A percentile compares a stretch with the other conserved stretches of the same genome.
phyloP scores from a whole-genome alignment of 129 eudicot species.

The Centella asiatica region DNA sequence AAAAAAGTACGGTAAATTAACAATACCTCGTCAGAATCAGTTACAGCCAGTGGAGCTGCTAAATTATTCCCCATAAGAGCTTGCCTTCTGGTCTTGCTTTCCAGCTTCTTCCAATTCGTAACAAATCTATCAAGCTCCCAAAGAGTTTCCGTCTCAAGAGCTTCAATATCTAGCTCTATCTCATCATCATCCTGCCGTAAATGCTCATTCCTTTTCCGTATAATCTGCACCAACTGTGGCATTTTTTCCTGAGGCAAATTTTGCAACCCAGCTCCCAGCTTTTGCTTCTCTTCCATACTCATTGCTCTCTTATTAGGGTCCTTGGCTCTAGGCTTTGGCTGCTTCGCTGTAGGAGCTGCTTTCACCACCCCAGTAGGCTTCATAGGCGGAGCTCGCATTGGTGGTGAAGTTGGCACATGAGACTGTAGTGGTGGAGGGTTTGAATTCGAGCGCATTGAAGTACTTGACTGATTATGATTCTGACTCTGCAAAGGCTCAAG shows the following conservation, averaged over 20 bases:
- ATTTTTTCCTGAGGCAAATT: slow-evolving; percentile 84
- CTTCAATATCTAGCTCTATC: slow-evolving; percentile 90
- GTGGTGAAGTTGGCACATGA: slow-evolving; percentile 45
- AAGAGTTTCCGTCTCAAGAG: slow-evolving; percentile 72
- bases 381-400: slow-evolving; percentile 37
- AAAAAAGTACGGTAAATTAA: not conserved
- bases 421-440: slow-evolving; percentile 24
- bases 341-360: slow-evolving; percentile 28
- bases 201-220: slow-evolving; percentile 60
- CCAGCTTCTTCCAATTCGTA: slow-evolving; percentile 85
- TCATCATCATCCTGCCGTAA: slow-evolving; percentile 90
- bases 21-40: slow-evolving; percentile 51
- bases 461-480: slow-evolving; percentile 39
- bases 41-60: slow-evolving; percentile 19
- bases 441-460: slow-evolving; percentile 32
- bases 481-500: not conserved
- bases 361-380: slow-evolving; percentile 22
- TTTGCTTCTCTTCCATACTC: slow-evolving; percentile 89
- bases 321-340: slow-evolving; percentile 83
- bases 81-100: slow-evolving; percentile 73
- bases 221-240: slow-evolving; percentile 84
- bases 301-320: slow-evolving; percentile 77
- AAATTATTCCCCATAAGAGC: slow-evolving; percentile 42
- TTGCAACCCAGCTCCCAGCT: slow-evolving; percentile 69
- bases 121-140: slow-evolving; percentile 95